A percentile compares a stretch with the other conserved stretches of the same genome.
Conservation (phyloP, 2,329 filamentous ascomycete species). For the Chaetomium sp. region DNA sequence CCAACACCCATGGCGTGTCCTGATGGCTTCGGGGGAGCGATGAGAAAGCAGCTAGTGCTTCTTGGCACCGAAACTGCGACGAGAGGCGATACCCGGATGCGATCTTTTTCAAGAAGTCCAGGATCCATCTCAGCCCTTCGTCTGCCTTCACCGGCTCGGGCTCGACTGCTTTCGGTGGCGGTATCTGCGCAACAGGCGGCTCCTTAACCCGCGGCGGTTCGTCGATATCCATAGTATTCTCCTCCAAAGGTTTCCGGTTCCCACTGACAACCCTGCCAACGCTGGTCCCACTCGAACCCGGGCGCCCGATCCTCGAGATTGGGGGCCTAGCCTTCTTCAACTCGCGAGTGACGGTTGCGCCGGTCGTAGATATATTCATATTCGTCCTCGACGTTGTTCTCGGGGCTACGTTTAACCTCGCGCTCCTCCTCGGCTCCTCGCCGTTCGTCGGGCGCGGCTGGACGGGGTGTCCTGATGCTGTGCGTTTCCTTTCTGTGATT, state of each 20-base stretch:
- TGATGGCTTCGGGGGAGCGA: constrained; percentile 73
- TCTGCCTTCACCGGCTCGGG: constrained; percentile 66
- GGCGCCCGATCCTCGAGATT: constrained; percentile 65
- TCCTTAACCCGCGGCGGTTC: constrained; percentile 57
- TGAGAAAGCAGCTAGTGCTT: constrained; percentile 74
- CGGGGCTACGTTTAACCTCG: constrained; percentile 68
- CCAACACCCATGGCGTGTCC: constrained; percentile 90
- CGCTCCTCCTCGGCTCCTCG: constrained; percentile 71
- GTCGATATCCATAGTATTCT: constrained; percentile 70
- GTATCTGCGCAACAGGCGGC: constrained; percentile 41
- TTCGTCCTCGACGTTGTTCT: constrained; percentile 69
- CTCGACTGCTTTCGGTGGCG: constrained; percentile 46
- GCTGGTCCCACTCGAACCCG: constrained; percentile 66
- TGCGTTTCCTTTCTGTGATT: constrained; percentile 76
- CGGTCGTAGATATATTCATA: constrained; percentile 58
- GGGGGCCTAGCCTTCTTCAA: constrained; percentile 82
- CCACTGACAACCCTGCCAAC: constrained; percentile 88
- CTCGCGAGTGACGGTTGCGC: constrained; percentile 67
- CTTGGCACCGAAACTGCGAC: constrained; percentile 74
- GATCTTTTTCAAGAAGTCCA: constrained; percentile 81
- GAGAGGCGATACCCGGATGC: constrained; percentile 78
- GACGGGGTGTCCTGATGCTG: constrained; percentile 80
- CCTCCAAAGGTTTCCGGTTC: constrained; percentile 74
- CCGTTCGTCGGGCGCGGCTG: constrained; percentile 52
- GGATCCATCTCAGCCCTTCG: constrained; percentile 73